phyloP scores from a whole-genome alignment of 2,329 filamentous ascomycete genomes.

The Lachnum nothofagi region DNA sequence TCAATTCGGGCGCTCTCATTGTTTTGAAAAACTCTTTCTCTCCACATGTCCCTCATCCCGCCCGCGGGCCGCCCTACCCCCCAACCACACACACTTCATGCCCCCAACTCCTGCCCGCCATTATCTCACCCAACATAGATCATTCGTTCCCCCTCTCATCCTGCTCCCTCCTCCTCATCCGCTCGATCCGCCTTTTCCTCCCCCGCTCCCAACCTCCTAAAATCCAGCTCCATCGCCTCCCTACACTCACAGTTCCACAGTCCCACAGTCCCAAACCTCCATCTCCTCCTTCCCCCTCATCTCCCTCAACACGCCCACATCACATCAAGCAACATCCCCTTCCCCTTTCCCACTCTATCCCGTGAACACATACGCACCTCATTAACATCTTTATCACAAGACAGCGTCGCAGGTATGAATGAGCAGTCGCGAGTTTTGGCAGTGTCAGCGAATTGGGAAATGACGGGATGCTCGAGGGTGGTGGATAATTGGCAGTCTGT shows the following conservation, averaged over 20 bases:
- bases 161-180: background rate
- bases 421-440: constrained; percentile 1
- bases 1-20: too few relatives aligned
- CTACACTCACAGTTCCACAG: background rate
- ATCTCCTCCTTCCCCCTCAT: background rate
- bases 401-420: constrained; percentile 5
- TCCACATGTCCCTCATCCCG: too few relatives aligned
- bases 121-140: too few relatives aligned
- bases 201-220: background rate
- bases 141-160: background rate
- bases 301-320: background rate
- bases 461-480: background rate
- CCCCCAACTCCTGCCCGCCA: too few relatives aligned
- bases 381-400: background rate
- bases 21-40: too few relatives aligned
- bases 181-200: background rate
- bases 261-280: too few relatives aligned
- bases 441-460: background rate
- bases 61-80: too few relatives aligned
- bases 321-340: background rate
- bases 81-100: too few relatives aligned
- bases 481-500: background rate
- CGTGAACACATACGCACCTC: background rate
- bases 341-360: background rate
- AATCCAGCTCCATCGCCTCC: background rate